Conservation (phyloP, 805 yeast genomes). For the Pichia paraexigua region DNA sequence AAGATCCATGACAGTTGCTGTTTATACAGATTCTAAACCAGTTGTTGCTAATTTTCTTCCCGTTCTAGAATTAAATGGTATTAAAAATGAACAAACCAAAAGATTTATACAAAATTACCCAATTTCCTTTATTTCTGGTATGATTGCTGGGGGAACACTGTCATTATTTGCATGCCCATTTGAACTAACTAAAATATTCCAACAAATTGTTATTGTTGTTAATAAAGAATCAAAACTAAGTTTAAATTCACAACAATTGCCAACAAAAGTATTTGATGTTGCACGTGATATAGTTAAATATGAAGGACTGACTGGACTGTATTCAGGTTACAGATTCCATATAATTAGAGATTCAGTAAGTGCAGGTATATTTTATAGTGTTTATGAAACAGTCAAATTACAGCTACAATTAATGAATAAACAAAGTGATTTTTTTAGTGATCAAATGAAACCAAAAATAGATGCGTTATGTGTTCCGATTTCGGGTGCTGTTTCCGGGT, state of each 20-base stretch:
- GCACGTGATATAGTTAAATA: conserved; percentile 46
- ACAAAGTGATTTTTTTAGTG: conserved; percentile 3
- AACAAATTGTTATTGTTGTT: conserved; percentile 57
- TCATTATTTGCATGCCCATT: conserved; percentile 73
- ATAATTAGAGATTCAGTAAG: conserved; percentile 61
- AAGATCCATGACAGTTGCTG: conserved; percentile 56
- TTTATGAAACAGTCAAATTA: conserved; percentile 64
- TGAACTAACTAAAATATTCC: conserved; percentile 74
- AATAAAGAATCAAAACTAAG: conserved; percentile 20
- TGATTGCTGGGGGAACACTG: conserved; percentile 56
- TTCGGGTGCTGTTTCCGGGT: conserved; percentile 78
- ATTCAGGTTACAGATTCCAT: conserved; percentile 68
- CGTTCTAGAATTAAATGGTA: background rate
- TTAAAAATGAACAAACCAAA: conserved; percentile 7
- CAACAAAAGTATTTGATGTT: conserved; percentile 32
- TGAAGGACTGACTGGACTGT: conserved; percentile 58
- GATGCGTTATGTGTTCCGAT: conserved; percentile 43
- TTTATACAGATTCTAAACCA: conserved; percentile 52
- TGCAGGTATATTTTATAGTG: conserved; percentile 64
- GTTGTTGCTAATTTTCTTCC: conserved; percentile 13
- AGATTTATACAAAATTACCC: conserved; percentile 34
- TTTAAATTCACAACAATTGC: conserved; percentile 18
- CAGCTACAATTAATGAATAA: conserved; percentile 21
- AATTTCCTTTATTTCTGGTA: conserved; percentile 47
- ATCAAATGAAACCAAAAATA: conserved; percentile 13